phyloP scores from a whole-genome alignment of 2,329 filamentous ascomycete genomes.

The Arthrobotrys musiformis region DNA sequence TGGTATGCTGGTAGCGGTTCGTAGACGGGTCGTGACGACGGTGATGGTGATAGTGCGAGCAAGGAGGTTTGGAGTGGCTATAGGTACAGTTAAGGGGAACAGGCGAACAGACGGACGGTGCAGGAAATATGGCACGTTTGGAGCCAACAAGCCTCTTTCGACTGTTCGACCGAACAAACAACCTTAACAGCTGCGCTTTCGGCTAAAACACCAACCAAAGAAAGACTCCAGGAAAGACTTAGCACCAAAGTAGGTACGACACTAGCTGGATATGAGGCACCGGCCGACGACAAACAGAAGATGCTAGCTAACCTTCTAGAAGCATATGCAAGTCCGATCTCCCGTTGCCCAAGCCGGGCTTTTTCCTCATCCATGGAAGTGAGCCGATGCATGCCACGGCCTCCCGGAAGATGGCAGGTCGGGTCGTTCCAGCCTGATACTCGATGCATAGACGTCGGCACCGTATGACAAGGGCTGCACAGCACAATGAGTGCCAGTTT shows the following conservation, averaged over 20 bases:
- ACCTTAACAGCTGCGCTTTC: conserved; percentile 9
- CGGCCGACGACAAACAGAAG: conserved; percentile 18
- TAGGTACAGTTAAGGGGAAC: conserved; percentile 11
- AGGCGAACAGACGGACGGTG: conserved; percentile 1
- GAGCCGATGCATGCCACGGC: neutral
- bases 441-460: conserved; percentile 11
- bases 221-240: neutral
- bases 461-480: neutral
- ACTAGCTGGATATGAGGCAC: neutral
- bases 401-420: neutral
- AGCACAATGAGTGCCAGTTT: neutral
- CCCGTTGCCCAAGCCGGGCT: conserved; percentile 14
- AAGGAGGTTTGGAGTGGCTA: conserved; percentile 6
- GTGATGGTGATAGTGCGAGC: neutral
- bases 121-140: conserved; percentile 7
- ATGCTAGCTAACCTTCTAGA: conserved; percentile 25
- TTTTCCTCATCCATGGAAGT: neutral
- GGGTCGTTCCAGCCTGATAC: neutral
- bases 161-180: neutral
- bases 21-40: conserved; percentile 13
- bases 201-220: conserved; percentile 43
- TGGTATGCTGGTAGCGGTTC: neutral
- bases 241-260: neutral
- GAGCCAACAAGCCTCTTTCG: conserved; percentile 20
- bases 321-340: conserved; percentile 32